These are phyloP conservation scores for Paramecium pentaurelia DNA, from an alignment of 73 alveolate genomes.

Conservation along the genomic window DNA sequence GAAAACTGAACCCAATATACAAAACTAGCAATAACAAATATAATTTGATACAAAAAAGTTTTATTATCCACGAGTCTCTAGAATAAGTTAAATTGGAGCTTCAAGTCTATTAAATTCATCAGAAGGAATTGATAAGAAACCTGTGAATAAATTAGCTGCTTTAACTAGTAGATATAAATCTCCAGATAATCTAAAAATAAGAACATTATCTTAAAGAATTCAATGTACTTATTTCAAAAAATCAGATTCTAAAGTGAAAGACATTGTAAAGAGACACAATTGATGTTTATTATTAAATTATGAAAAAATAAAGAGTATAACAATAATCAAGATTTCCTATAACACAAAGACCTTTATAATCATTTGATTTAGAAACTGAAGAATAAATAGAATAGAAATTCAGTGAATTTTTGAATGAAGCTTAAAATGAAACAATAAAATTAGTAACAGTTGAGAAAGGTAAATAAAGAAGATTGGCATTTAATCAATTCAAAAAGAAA, in stretches of 20 bases:
- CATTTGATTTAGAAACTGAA: background rate
- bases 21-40: background rate
- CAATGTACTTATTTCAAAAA: background rate
- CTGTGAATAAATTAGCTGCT: background rate
- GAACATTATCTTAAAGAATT: constrained; percentile 14
- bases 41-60: background rate
- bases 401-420: background rate
- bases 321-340: constrained; percentile 1
- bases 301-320: background rate
- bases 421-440: background rate
- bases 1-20: background rate
- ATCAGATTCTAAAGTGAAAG: background rate
- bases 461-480: background rate
- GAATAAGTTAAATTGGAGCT: background rate
- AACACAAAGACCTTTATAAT: background rate
- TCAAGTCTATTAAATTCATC: background rate
- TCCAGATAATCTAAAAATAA: background rate
- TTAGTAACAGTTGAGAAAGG: background rate
- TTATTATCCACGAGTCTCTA: background rate
- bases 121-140: background rate
- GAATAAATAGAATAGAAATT: background rate
- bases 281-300: background rate
- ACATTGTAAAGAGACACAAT: background rate
- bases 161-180: background rate
- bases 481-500: background rate